Conservation (phyloP, 805 yeast species). For the Phaffomyces thermotolerans region DNA sequence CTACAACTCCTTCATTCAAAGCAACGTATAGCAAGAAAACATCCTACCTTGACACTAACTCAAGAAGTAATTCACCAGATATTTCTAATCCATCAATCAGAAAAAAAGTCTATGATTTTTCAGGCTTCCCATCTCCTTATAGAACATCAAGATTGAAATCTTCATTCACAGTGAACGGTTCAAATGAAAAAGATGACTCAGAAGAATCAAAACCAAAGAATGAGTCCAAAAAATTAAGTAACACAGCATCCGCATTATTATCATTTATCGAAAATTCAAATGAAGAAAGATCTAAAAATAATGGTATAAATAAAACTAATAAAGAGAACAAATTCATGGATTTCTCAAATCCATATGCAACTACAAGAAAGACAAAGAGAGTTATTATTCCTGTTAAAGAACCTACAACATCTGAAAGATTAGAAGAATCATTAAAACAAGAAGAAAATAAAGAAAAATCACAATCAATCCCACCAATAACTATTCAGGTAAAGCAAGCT, state of each 20-base stretch:
- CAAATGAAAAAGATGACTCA: background rate
- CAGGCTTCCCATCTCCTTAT: slow-evolving; percentile 33
- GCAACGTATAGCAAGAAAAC: slow-evolving; percentile 24
- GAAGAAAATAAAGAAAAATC: slow-evolving; percentile 1
- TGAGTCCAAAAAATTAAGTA: slow-evolving; percentile 30
- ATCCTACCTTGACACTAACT: slow-evolving; percentile 1
- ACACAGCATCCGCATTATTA: slow-evolving; percentile 42
- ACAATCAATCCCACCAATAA: background rate
- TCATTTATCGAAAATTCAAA: slow-evolving; percentile 33
- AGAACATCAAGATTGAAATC: slow-evolving; percentile 25
- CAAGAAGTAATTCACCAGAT: slow-evolving; percentile 1
- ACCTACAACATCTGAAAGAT: slow-evolving; percentile 15
- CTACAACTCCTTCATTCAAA: slow-evolving; percentile 27
- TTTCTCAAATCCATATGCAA: slow-evolving; percentile 37
- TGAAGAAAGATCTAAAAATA: slow-evolving; percentile 8
- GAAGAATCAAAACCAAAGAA: slow-evolving; percentile 3
- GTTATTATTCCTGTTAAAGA: slow-evolving; percentile 2
- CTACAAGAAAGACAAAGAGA: slow-evolving; percentile 9
- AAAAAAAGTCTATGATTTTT: slow-evolving; percentile 30
- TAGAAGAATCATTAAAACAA: slow-evolving; percentile 16
- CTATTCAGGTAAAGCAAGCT: background rate
- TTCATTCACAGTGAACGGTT: slow-evolving; percentile 8
- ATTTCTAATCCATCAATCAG: slow-evolving; percentile 11
- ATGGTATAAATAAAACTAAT: background rate
- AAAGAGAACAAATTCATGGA: slow-evolving; percentile 14